Evolutionary conservation across 148 eudicot genomes (phyloP).

Genomic region (Rhododendron williamsianum): DNA sequence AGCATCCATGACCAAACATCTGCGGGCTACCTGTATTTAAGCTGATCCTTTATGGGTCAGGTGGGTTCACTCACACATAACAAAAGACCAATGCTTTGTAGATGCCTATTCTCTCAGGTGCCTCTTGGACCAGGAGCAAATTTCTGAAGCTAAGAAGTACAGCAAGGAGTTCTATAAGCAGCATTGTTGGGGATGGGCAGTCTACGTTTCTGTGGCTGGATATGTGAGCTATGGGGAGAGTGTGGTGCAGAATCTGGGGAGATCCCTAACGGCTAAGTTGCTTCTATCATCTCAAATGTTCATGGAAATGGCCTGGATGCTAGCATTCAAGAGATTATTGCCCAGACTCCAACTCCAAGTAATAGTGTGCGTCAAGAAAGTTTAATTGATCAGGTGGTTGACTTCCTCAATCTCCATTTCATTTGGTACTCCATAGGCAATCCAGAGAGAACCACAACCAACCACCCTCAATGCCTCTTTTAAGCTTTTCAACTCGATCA

Average conservation of each 20-base stretch:
- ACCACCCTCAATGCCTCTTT: background rate
- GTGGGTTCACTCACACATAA: background rate
- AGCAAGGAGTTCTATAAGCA: background rate
- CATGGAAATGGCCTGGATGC: background rate
- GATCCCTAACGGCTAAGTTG: background rate
- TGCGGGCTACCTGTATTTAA: background rate
- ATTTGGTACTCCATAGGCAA: no score
- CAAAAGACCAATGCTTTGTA: background rate
- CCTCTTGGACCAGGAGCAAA: background rate
- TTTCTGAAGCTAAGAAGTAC: background rate
- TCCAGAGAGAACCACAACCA: background rate
- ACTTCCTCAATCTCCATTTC: no score
- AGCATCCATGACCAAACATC: background rate
- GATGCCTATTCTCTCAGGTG: background rate
- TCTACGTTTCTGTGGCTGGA: background rate
- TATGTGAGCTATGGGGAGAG: background rate
- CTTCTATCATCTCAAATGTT: background rate
- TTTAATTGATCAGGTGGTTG: background rate
- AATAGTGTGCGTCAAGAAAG: background rate
- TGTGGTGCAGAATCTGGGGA: background rate
- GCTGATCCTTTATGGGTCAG: background rate
- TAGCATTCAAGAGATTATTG: background rate
- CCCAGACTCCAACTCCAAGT: background rate
- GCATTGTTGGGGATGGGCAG: background rate
- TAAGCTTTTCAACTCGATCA: background rate